Evolutionary conservation across 2,329 filamentous ascomycete genomes (phyloP), one percentile per base, ranked within the genome.

Genomic region (Ceratocystis huliohia): DNA sequence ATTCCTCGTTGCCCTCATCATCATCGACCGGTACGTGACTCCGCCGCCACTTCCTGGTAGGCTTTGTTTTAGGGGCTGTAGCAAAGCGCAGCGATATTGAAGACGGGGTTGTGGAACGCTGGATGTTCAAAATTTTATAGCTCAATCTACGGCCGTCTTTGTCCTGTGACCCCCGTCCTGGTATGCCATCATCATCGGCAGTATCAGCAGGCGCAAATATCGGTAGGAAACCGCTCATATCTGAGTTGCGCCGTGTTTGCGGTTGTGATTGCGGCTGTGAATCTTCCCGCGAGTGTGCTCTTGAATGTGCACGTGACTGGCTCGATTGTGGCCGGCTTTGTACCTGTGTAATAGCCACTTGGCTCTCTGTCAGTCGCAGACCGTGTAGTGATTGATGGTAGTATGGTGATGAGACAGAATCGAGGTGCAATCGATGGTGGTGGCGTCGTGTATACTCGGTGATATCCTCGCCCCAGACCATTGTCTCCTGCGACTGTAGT

Each of bases 381-480:
- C 56, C 56, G 17, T 59, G 56, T 8, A 59, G 28, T 10, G 56
- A 59, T n/a, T 59, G 56, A 30, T 59, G 56, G 28, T 59, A 59
- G 56, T 59, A 59, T 25, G 56, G 28, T 30, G 56, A 59, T 7
- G 30, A 59, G 28, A 59, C 56, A 20, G 56, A 59, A 30, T 59
- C 28, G 10, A 30, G 56, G 28, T 25, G 56, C 56, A 59, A 3
- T 28, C 66, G 53, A 66, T 65, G 63, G 61, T n/a, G 67, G 57
- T 0, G 59, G 37, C 53, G 65, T 61, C 44, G 48, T 56, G 5
- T 77, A 76, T 65, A 65, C 5, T 28, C 37, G 13, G 66, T 65
- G 30, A 66, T 68, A 37, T 68, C 65, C 37, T 65, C 25, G 41
- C 66, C 66, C 66, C 66, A 68, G 25, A 53, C 45, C 2, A 64